phyloP scores from a whole-genome alignment of 2,329 filamentous ascomycete species.

The Pezicula neosporulosa region DNA sequence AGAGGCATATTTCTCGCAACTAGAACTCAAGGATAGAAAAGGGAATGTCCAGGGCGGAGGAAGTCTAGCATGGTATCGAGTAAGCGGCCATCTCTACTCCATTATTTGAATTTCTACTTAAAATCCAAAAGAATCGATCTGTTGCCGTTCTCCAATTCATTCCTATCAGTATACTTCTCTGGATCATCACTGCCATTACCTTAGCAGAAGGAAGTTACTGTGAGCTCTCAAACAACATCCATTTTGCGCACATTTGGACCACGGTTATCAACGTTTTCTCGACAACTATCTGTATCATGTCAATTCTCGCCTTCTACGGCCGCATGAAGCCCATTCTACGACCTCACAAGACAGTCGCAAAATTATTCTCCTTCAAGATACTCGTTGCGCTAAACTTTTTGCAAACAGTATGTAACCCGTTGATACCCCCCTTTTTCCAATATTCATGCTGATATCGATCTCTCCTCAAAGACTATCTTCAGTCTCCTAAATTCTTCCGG shows the following conservation, averaged over 20 bases:
- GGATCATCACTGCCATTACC: conserved; percentile 28
- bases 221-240: conserved; percentile 23
- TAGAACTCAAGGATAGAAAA: not conserved
- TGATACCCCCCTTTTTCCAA: not conserved
- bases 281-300: conserved; percentile 9
- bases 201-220: conserved; percentile 28
- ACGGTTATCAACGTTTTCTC: conserved; percentile 6
- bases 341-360: conserved; percentile 6
- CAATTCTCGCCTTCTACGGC: conserved; percentile 13
- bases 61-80: not conserved
- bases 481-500: conserved; percentile 9
- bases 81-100: conserved; percentile 21
- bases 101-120: not conserved
- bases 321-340: conserved; percentile 6
- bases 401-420: conserved; percentile 8
- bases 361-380: conserved; percentile 14
- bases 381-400: conserved; percentile 15
- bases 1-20: conserved; percentile 30
- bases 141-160: conserved; percentile 38
- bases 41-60: not conserved
- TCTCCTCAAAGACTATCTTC: conserved; percentile 7
- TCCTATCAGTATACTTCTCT: conserved; percentile 23
- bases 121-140: not conserved
- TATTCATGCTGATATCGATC: not conserved
- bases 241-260: conserved; percentile 34